A percentile compares a stretch with the other conserved stretches of the same genome.
phyloP scores from a whole-genome alignment of 2,329 filamentous ascomycete species.

The Pleoardoris graminearum region DNA sequence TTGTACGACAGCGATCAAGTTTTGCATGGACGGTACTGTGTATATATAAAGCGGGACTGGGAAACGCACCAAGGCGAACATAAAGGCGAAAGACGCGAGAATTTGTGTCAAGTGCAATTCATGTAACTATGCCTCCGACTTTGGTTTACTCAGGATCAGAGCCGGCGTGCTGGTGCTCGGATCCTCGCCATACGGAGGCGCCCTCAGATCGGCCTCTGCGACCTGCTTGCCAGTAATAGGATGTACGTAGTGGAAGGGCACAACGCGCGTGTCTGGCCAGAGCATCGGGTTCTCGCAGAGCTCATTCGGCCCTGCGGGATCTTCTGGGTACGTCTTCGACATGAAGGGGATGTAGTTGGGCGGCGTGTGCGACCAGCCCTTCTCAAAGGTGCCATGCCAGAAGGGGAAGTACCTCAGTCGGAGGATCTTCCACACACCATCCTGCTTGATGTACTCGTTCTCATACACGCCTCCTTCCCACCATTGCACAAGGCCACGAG shows the following conservation, averaged over 20 bases:
- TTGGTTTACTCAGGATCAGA: conserved; percentile 45
- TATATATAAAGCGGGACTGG: no score
- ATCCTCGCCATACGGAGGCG: conserved; percentile 52
- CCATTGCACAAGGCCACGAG: conserved; percentile 59
- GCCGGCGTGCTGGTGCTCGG: conserved; percentile 47
- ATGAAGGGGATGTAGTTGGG: conserved; percentile 59
- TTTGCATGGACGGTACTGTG: no score
- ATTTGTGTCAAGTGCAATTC: no score
- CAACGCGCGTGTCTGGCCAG: conserved; percentile 60
- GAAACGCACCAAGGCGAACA: no score
- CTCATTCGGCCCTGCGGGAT: conserved; percentile 57
- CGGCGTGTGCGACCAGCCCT: conserved; percentile 57
- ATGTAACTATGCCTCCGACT: conserved; percentile 25
- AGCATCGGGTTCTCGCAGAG: conserved; percentile 58
- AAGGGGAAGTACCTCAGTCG: conserved; percentile 61
- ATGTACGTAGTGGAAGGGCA: conserved; percentile 59
- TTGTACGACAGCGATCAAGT: no score
- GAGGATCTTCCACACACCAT: conserved; percentile 59
- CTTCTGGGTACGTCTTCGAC: conserved; percentile 54
- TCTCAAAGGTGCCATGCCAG: conserved; percentile 59
- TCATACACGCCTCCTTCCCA: conserved; percentile 63
- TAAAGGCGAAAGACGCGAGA: no score
- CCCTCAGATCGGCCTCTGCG: conserved; percentile 53
- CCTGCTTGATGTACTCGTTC: conserved; percentile 62
- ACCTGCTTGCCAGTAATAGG: conserved; percentile 54